These are phyloP conservation scores for Atalantia buxifolia DNA, from an alignment of 345 rosid genomes.

Conservation along the genomic window DNA sequence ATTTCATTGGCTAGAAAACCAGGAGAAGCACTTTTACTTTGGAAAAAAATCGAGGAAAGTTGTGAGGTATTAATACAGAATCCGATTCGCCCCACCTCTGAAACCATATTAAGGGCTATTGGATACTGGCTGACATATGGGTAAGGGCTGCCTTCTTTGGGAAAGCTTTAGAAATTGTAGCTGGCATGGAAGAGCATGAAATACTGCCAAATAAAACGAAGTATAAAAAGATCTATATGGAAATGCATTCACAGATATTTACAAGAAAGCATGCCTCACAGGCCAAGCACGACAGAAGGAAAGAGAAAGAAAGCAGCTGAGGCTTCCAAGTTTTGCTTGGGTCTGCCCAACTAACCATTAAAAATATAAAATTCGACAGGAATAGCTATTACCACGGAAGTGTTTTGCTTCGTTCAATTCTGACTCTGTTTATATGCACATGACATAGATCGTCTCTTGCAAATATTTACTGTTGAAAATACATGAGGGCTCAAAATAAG, in stretches of 20 bases:
- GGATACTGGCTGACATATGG: slow-evolving; percentile 78
- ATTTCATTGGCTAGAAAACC: slow-evolving; percentile 88
- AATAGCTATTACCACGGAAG: not conserved
- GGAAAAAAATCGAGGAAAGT: slow-evolving; percentile 84
- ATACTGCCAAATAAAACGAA: slow-evolving; percentile 83
- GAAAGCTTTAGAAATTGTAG: slow-evolving; percentile 88
- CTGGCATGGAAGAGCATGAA: slow-evolving; percentile 89
- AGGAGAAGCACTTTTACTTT: slow-evolving; percentile 69
- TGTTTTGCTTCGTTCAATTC: not conserved
- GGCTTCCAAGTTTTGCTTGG: slow-evolving; percentile 96
- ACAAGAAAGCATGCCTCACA: slow-evolving; percentile 95
- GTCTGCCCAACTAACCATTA: slow-evolving; percentile 51
- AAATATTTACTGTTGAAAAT: not conserved
- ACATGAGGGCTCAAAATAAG: not conserved
- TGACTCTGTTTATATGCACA: not conserved
- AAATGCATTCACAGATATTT: slow-evolving; percentile 95
- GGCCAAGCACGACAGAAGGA: slow-evolving; percentile 68
- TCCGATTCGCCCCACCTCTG: slow-evolving; percentile 43
- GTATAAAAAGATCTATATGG: slow-evolving; percentile 80
- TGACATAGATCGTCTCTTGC: not conserved
- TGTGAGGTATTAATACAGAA: slow-evolving; percentile 27
- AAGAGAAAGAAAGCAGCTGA: slow-evolving; percentile 85
- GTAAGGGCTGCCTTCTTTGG: slow-evolving; percentile 87
- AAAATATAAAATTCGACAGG: too few species aligned
- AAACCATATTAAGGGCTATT: slow-evolving; percentile 69